Conservation (phyloP, 129 eudicot species). For the Daucus carota region DH1_v3.0 NC_030386.2:15437501-15438000, state of each 20-base stretch:
- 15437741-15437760: no score
- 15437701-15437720: no score
- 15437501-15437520: neutral
- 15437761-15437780: no score
- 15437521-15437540: neutral
- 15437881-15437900: conserved; percentile 29
- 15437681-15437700: no score
- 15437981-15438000: conserved; percentile 73
- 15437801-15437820: no score
- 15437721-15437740: no score
- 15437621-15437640: conserved; percentile 55
- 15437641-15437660: conserved; percentile 27
- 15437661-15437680: neutral
- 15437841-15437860: no score
- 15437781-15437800: no score
- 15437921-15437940: conserved; percentile 77
- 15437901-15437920: conserved; percentile 56
- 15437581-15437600: conserved; percentile 50
- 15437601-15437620: conserved; percentile 67
- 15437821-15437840: no score
- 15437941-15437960: conserved; percentile 74
- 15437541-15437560: no score
- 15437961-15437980: no score
- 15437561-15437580: conserved; percentile 24
- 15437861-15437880: neutral